These are phyloP conservation scores for Sclerotinia borealis DNA, from an alignment of 2,329 filamentous ascomycete species.

Conservation along the genomic window DNA sequence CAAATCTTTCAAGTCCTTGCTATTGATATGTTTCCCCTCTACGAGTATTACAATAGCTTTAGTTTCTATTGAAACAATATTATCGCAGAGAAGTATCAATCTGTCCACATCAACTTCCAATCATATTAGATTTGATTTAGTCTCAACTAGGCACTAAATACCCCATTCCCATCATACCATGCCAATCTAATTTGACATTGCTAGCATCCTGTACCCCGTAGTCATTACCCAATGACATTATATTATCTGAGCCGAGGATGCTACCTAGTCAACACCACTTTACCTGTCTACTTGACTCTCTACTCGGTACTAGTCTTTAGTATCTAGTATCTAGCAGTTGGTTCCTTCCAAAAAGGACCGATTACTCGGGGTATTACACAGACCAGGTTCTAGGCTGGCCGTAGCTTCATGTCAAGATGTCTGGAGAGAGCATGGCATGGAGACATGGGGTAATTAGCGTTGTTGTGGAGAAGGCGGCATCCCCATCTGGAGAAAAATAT, in stretches of 20 bases:
- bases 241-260: neutral
- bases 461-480: neutral
- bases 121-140: neutral
- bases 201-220: neutral
- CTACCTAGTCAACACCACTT: neutral
- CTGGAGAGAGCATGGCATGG: neutral
- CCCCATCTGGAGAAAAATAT: slow-evolving; percentile 6
- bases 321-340: no score
- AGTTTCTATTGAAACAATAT: no score
- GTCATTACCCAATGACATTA: neutral
- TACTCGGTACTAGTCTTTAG: no score
- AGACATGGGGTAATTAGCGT: slow-evolving; percentile 10
- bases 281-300: no score
- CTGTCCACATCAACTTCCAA: neutral
- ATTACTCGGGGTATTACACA: slow-evolving; percentile 6
- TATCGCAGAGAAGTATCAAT: neutral
- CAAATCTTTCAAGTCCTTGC: neutral
- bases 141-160: neutral
- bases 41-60: no score
- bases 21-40: no score
- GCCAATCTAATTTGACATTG: neutral
- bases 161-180: neutral
- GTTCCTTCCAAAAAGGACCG: slow-evolving; percentile 8
- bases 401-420: neutral
- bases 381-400: neutral